These are phyloP conservation scores for Hexamita inflata DNA, from an alignment of 208 protist genomes.

Conservation along the genomic window DNA sequence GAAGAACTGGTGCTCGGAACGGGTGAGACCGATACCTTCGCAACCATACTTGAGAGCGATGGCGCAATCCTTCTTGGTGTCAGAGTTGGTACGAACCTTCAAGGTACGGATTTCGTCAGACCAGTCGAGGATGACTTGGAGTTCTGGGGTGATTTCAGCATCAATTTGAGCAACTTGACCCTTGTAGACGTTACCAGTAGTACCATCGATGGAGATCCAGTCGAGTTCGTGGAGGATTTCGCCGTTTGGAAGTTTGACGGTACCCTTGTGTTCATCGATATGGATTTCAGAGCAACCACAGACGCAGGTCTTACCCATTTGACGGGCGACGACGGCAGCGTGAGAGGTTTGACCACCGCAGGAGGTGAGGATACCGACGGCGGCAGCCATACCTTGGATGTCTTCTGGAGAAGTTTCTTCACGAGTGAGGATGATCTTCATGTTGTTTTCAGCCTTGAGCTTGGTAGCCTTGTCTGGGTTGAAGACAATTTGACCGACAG, in stretches of 20 bases:
- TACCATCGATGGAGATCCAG: slow-evolving; percentile 66
- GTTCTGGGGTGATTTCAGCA: slow-evolving; percentile 55
- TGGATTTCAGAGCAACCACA: slow-evolving; percentile 59
- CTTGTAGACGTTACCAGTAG: slow-evolving; percentile 62
- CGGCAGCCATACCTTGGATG: slow-evolving; percentile 64
- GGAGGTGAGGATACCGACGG: slow-evolving; percentile 67
- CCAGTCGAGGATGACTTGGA: slow-evolving; percentile 60
- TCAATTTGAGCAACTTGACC: slow-evolving; percentile 52
- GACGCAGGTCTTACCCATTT: slow-evolving; percentile 78
- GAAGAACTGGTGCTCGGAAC: slow-evolving; percentile 88
- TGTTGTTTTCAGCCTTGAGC: slow-evolving; percentile 51
- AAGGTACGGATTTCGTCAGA: slow-evolving; percentile 57
- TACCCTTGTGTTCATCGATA: slow-evolving; percentile 54
- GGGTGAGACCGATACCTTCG: slow-evolving; percentile 70
- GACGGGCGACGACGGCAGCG: slow-evolving; percentile 73
- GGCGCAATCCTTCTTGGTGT: slow-evolving; percentile 59
- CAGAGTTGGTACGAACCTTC: slow-evolving; percentile 67
- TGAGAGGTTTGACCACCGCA: slow-evolving; percentile 77
- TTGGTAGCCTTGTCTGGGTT: slow-evolving; percentile 56
- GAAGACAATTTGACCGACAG: slow-evolving; percentile 68
- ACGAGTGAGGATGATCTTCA: slow-evolving; percentile 66
- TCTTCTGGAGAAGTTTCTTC: slow-evolving; percentile 77
- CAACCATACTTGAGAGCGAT: slow-evolving; percentile 63
- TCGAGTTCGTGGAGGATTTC: slow-evolving; percentile 57
- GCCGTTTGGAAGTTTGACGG: slow-evolving; percentile 55